Evolutionary conservation across 1,284 basidiomycete species (phyloP).

Genomic region (Ceratobasidium sp.): DNA sequence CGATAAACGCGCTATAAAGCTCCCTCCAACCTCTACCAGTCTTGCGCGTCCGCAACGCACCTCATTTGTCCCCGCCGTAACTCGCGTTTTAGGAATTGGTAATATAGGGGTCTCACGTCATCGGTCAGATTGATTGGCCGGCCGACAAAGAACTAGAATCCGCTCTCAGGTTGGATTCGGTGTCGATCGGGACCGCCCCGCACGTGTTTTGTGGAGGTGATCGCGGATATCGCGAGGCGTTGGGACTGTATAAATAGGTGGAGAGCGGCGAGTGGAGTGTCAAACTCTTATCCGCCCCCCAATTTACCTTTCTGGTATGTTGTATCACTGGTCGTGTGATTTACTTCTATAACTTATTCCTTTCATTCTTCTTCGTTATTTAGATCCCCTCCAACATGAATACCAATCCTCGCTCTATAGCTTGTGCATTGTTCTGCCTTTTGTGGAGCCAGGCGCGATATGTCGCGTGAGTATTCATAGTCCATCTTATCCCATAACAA

Average conservation of each 20-base stretch:
- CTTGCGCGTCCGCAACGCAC: too few species aligned
- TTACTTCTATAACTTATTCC: too few species aligned
- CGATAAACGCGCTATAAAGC: background rate
- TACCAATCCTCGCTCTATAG: conserved; percentile 1
- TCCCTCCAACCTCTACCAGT: background rate
- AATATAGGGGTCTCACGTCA: conserved; percentile 19
- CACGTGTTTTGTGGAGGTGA: conserved; percentile 29
- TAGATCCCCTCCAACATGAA: too few species aligned
- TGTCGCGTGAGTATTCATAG: conserved; percentile 10
- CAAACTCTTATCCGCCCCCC: background rate
- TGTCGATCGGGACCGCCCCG: conserved; percentile 33
- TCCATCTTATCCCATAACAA: background rate
- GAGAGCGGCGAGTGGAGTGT: background rate
- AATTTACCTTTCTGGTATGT: too few species aligned
- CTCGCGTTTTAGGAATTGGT: conserved; percentile 8
- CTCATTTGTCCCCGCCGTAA: too few species aligned
- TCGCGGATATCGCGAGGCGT: conserved; percentile 38
- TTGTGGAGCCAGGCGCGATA: background rate
- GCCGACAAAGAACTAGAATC: conserved; percentile 23
- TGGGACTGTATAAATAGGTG: conserved; percentile 18
- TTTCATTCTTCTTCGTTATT: too few species aligned
- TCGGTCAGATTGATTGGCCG: conserved; percentile 9
- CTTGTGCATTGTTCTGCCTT: background rate
- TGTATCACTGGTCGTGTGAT: too few species aligned
- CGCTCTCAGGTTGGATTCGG: conserved; percentile 13